phyloP scores from a whole-genome alignment of 2,329 filamentous ascomycete genomes.

The Colletotrichum tabaci region DNA sequence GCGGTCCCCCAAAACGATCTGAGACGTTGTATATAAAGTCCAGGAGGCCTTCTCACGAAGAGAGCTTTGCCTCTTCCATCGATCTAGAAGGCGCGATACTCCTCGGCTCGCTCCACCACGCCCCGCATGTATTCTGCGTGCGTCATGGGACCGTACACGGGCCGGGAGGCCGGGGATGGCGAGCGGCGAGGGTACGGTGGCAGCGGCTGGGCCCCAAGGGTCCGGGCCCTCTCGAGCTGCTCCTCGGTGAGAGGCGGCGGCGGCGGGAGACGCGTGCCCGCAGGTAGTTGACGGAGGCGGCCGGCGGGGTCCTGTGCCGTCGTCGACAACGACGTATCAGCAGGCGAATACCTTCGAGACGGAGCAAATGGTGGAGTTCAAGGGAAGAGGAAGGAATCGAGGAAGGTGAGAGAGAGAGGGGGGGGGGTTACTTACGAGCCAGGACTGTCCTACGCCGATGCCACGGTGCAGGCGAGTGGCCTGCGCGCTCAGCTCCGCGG shows the following conservation, averaged over 20 bases:
- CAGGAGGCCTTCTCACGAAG: no score
- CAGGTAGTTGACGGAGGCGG: conserved; percentile 31
- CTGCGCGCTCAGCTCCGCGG: conserved; percentile 17
- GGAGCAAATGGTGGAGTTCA: no score
- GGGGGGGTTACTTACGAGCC: conserved; percentile 9
- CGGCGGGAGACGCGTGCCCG: conserved; percentile 22
- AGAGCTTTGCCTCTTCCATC: not conserved
- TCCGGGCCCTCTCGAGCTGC: conserved; percentile 15
- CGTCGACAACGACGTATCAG: not conserved
- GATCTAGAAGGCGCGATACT: conserved; percentile 1
- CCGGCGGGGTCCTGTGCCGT: conserved; percentile 30
- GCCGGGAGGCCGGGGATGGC: conserved; percentile 12
- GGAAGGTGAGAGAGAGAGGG: not conserved
- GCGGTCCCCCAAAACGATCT: no score
- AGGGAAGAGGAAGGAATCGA: no score
- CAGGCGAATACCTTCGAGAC: not conserved
- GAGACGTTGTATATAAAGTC: not conserved
- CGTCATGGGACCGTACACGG: conserved; percentile 24
- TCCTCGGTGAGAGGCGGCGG: conserved; percentile 34
- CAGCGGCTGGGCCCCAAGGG: not conserved
- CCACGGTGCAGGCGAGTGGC: conserved; percentile 23
- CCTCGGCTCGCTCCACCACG: not conserved
- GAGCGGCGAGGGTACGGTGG: conserved; percentile 28
- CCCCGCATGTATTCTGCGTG: conserved; percentile 22
- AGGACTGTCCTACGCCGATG: conserved; percentile 18